These are phyloP conservation scores for Penicillium daleae DNA, from an alignment of 495 filamentous ascomycete species.

Conservation along the genomic window DNA sequence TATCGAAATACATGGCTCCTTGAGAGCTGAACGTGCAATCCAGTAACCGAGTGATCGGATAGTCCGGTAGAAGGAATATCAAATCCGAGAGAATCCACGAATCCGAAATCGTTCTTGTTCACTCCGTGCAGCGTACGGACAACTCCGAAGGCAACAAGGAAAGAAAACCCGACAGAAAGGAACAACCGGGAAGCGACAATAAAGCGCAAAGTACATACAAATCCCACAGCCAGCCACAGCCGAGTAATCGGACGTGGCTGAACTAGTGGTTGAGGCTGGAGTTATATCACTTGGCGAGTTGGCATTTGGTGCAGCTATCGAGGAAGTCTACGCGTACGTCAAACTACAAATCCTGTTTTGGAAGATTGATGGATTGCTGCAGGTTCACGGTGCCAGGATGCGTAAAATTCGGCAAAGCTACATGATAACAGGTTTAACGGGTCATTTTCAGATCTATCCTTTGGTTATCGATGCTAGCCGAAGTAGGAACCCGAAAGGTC, in stretches of 20 bases:
- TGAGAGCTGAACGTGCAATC: conserved; percentile 3
- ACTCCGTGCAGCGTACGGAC: background rate
- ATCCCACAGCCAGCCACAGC: background rate
- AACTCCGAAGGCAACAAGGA: background rate
- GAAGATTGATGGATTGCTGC: background rate
- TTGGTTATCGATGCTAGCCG: too few relatives aligned
- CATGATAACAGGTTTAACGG: too few relatives aligned
- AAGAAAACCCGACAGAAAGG: background rate
- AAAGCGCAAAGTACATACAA: background rate
- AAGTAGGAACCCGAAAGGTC: too few relatives aligned
- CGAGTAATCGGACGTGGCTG: background rate
- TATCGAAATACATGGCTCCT: background rate
- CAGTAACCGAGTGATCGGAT: background rate
- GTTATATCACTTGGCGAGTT: too few relatives aligned
- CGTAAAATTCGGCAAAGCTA: too few relatives aligned
- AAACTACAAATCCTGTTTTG: background rate
- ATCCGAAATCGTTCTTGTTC: background rate
- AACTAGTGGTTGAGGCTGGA: background rate
- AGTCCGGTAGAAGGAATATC: background rate
- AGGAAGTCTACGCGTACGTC: too few relatives aligned
- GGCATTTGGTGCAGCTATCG: too few relatives aligned
- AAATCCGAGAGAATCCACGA: background rate
- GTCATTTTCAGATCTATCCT: too few relatives aligned
- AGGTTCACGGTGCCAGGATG: too few relatives aligned
- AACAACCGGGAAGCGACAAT: background rate